Evolutionary conservation across 768 basidiomycete genomes (phyloP).

Genomic region (Lyophyllum decastes): DNA sequence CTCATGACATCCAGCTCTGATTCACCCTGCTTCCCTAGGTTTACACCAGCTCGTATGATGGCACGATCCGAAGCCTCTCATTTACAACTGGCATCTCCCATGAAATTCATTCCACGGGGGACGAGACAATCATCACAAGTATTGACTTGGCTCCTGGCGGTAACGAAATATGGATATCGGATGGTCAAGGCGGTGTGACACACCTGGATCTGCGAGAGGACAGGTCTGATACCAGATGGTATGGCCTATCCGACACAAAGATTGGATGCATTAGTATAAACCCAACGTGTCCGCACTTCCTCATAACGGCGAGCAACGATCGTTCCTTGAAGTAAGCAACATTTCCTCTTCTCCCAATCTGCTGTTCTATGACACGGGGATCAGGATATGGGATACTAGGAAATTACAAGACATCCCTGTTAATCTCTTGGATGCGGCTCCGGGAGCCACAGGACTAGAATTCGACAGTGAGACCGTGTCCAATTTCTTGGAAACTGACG

Average conservation of each 20-base stretch:
- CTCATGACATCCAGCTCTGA: neutral
- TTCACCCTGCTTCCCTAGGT: slow-evolving; percentile 43
- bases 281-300: slow-evolving; percentile 61
- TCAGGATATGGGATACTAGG: slow-evolving; percentile 80
- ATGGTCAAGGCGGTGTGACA: slow-evolving; percentile 67
- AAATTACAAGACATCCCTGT: slow-evolving; percentile 53
- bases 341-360: neutral
- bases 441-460: slow-evolving; percentile 25
- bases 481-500: slow-evolving; percentile 49
- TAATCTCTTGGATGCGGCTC: slow-evolving; percentile 28
- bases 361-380: neutral
- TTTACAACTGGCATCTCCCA: slow-evolving; percentile 72
- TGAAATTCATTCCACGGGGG: slow-evolving; percentile 67
- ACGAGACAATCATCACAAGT: slow-evolving; percentile 59
- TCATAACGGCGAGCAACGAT: slow-evolving; percentile 78
- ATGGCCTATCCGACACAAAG: slow-evolving; percentile 68
- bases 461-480: slow-evolving; percentile 46
- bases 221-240: slow-evolving; percentile 56
- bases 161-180: slow-evolving; percentile 85
- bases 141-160: slow-evolving; percentile 70
- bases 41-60: slow-evolving; percentile 83
- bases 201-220: slow-evolving; percentile 76
- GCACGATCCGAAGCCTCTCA: slow-evolving; percentile 71
- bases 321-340: slow-evolving; percentile 63
- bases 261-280: slow-evolving; percentile 83